These are phyloP conservation scores for Cytospora piceae DNA, from an alignment of 2,329 filamentous ascomycete genomes.

Conservation along the genomic window DNA sequence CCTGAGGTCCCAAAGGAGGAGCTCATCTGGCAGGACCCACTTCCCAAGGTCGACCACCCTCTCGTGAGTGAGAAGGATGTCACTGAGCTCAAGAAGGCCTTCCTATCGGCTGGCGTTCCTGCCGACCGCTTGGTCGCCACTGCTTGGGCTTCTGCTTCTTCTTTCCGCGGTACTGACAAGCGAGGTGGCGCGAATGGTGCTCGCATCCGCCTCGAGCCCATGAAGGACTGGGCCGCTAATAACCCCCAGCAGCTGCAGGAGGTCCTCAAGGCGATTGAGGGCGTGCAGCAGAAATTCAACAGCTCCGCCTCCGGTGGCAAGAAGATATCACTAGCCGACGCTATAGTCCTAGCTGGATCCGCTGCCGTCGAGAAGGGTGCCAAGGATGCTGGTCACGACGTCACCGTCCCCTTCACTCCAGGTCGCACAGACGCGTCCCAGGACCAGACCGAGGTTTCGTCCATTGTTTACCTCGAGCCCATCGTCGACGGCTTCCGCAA, in stretches of 20 bases:
- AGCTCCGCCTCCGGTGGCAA: conserved; percentile 59
- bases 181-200: conserved; percentile 81
- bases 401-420: conserved; percentile 71
- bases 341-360: conserved; percentile 74
- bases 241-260: conserved; percentile 68
- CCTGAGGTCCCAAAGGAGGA: conserved; percentile 73
- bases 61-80: conserved; percentile 67
- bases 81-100: conserved; percentile 67
- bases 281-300: conserved; percentile 70
- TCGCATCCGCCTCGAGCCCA: conserved; percentile 73
- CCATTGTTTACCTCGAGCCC: conserved; percentile 70
- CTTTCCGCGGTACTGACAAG: conserved; percentile 78
- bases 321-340: conserved; percentile 77
- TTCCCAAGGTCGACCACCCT: conserved; percentile 62
- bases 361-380: conserved; percentile 76
- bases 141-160: conserved; percentile 72
- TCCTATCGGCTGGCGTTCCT: conserved; percentile 65
- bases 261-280: conserved; percentile 65
- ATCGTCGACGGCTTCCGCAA: conserved; percentile 78
- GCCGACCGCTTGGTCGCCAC: conserved; percentile 65
- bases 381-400: conserved; percentile 47
- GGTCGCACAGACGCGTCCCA: conserved; percentile 73
- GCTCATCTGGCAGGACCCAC: conserved; percentile 75
- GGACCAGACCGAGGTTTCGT: conserved; percentile 70
- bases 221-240: conserved; percentile 75